Conservation (phyloP, 129 eudicot genomes). For the Erigeron canadensis region DNA sequence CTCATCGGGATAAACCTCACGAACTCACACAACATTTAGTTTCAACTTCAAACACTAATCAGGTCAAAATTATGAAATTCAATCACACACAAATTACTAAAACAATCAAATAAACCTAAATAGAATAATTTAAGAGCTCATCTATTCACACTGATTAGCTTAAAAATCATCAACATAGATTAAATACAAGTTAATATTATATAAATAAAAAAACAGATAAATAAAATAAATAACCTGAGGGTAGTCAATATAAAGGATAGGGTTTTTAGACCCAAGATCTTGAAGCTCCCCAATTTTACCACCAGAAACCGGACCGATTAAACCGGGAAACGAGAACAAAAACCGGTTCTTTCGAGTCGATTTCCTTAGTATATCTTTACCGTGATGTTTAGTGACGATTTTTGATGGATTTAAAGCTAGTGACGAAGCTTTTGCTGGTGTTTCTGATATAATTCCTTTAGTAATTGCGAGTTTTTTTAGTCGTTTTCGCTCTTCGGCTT, state of each 20-base stretch:
- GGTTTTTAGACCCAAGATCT: conserved; percentile 82
- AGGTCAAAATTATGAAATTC: background rate
- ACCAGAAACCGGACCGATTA: conserved; percentile 70
- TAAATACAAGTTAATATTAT: background rate
- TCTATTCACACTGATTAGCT: background rate
- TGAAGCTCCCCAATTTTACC: conserved; percentile 85
- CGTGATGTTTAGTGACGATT: conserved; percentile 76
- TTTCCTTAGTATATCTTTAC: conserved; percentile 67
- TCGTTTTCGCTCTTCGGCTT: conserved; percentile 59
- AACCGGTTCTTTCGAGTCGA: conserved; percentile 81
- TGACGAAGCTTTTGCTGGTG: conserved; percentile 47
- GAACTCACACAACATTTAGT: background rate
- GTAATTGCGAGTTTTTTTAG: conserved; percentile 57
- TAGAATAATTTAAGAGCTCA: background rate
- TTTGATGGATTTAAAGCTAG: conserved; percentile 58
- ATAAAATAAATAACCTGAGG: conserved; percentile 51
- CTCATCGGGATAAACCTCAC: background rate
- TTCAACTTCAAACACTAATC: background rate
- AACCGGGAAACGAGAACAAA: conserved; percentile 82
- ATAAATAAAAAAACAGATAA: background rate
- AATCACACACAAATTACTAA: no score
- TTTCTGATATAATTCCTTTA: conserved; percentile 40
- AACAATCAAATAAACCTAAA: background rate
- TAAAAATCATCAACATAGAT: background rate
- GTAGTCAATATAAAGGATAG: conserved; percentile 71